A percentile compares a stretch with the other conserved stretches of the same genome.
Conservation (phyloP, 805 yeast species). For the Kregervanrija delftensis region DNA sequence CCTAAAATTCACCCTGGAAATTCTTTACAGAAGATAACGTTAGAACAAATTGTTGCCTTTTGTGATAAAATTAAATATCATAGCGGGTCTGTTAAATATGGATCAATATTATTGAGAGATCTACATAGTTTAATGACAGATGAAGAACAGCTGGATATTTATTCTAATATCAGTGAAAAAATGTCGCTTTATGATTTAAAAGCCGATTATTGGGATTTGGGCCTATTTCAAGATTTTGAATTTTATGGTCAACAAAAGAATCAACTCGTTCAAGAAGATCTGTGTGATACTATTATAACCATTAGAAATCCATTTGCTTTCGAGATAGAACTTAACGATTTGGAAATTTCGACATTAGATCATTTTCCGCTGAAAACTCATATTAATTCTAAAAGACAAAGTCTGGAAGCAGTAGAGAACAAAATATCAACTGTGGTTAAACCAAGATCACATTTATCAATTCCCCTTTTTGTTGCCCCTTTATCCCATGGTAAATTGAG, state of each 20-base stretch:
- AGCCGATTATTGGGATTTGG: slow-evolving; percentile 67
- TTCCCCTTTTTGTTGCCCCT: slow-evolving; percentile 44
- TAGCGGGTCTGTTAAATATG: slow-evolving; percentile 37
- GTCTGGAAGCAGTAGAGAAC: slow-evolving; percentile 9
- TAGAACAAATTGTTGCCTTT: slow-evolving; percentile 38
- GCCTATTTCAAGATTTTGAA: slow-evolving; percentile 29
- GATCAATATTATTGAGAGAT: slow-evolving; percentile 48
- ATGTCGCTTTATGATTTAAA: slow-evolving; percentile 2
- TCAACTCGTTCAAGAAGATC: slow-evolving; percentile 52
- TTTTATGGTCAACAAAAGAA: slow-evolving; percentile 9
- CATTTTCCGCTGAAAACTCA: slow-evolving; percentile 23
- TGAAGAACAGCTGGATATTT: slow-evolving; percentile 48
- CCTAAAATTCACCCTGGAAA: slow-evolving; percentile 5
- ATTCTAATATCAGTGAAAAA: slow-evolving; percentile 28
- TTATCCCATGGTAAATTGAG: slow-evolving; percentile 39
- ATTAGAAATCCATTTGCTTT: slow-evolving; percentile 79
- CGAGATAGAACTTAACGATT: slow-evolving; percentile 52
- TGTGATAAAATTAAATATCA: slow-evolving; percentile 46
- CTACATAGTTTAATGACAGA: slow-evolving; percentile 47
- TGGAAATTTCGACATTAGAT: slow-evolving; percentile 31
- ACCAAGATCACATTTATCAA: slow-evolving; percentile 30
- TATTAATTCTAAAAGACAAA: slow-evolving; percentile 14
- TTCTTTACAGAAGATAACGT: slow-evolving; percentile 35
- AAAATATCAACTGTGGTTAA: slow-evolving; percentile 25
- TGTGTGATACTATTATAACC: slow-evolving; percentile 46